A percentile compares a stretch with the other conserved stretches of the same genome.
phyloP scores from a whole-genome alignment of 805 yeast species.

The Phaffomyces opuntiae region DNA sequence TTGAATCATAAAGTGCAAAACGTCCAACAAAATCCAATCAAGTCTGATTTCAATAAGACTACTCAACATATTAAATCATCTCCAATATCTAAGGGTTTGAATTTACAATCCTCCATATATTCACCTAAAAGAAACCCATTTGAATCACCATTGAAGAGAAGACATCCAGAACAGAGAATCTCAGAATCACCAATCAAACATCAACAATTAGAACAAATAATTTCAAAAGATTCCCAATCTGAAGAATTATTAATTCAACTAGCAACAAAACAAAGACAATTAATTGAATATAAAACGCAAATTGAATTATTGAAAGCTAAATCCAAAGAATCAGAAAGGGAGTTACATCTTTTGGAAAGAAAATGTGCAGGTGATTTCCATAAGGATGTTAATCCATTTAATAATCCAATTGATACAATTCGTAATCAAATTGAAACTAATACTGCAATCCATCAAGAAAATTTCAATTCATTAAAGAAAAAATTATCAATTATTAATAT shows the following conservation, averaged over 20 bases:
- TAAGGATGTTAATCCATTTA: constrained; percentile 1
- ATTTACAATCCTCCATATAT: neutral
- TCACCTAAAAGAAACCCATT: constrained; percentile 4
- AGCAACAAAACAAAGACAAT: constrained; percentile 48
- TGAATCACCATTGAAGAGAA: neutral
- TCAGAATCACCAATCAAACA: neutral
- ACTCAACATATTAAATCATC: neutral
- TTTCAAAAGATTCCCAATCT: constrained; percentile 2
- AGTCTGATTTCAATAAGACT: neutral
- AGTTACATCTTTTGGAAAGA: constrained; percentile 29
- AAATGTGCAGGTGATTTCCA: constrained; percentile 19
- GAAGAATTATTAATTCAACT: constrained; percentile 28
- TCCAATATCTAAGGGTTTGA: constrained; percentile 4
- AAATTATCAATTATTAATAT: constrained; percentile 18
- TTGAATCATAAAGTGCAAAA: constrained; percentile 10
- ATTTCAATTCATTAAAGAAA: constrained; percentile 16
- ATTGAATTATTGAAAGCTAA: constrained; percentile 28
- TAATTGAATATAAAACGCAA: constrained; percentile 40
- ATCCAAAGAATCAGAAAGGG: constrained; percentile 33
- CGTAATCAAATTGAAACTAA: constrained; percentile 7
- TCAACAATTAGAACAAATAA: neutral
- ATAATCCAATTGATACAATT: constrained; percentile 11
- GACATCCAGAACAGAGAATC: too few relatives aligned
- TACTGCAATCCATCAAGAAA: constrained; percentile 8
- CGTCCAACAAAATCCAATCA: constrained; percentile 6